Percentiles rank a stretch among this genome's conserved stretches.
These are phyloP conservation scores for Penstemon davidsonii DNA, from an alignment of 257 asterid species.

Conservation along the genomic window DNA sequence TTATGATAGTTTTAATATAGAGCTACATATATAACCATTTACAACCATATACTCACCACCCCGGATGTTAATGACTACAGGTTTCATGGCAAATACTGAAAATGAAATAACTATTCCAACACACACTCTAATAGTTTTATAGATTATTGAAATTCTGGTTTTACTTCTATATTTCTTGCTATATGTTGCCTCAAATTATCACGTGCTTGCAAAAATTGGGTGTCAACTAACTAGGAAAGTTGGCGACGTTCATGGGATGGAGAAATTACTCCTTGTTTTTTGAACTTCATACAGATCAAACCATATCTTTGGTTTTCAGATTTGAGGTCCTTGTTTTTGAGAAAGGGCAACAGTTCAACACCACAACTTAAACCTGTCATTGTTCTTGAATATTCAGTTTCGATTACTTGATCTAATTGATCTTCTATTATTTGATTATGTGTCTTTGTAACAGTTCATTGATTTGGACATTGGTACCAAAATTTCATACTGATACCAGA, in stretches of 20 bases:
- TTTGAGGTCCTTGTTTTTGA: conserved; percentile 6
- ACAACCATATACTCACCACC: conserved; percentile 9
- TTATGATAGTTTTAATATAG: not conserved
- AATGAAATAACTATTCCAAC: not conserved
- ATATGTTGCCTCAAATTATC: conserved; percentile 8
- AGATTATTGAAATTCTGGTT: conserved; percentile 17
- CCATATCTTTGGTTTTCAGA: not conserved
- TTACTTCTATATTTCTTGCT: conserved; percentile 4
- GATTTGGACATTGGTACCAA: no score
- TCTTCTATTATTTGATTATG: not conserved
- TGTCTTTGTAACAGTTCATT: not conserved
- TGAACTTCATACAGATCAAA: not conserved
- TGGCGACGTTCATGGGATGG: not conserved
- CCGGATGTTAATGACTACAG: not conserved
- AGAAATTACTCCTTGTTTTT: no score
- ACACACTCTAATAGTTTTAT: not conserved
- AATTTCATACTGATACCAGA: no score
- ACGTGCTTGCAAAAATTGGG: not conserved
- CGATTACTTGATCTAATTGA: not conserved
- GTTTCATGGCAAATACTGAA: not conserved
- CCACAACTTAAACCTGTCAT: conserved; percentile 6
- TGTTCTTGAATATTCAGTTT: conserved; percentile 9
- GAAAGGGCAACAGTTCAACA: not conserved
- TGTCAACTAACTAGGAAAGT: not conserved
- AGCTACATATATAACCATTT: conserved; percentile 3